These are phyloP conservation scores for Mycena sanguinolenta DNA, from an alignment of 768 basidiomycete genomes.

Conservation along the genomic window DNA sequence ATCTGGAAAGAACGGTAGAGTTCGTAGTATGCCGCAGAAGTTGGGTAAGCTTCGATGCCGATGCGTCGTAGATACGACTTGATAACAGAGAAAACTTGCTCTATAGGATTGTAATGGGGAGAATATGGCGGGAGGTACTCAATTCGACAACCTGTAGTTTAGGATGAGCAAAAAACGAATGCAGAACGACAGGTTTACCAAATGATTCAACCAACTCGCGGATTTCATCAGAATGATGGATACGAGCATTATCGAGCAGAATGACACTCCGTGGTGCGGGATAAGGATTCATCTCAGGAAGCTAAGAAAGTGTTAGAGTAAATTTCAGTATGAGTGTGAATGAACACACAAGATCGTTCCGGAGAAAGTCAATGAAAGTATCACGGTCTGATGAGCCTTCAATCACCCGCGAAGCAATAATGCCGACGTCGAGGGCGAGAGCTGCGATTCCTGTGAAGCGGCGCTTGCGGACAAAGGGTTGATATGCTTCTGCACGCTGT, in stretches of 20 bases:
- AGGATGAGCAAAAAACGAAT: not conserved
- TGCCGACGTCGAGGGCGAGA: conserved; percentile 41
- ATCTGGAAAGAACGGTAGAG: conserved; percentile 15
- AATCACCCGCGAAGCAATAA: conserved; percentile 38
- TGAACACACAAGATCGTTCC: conserved; percentile 33
- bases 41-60: not conserved
- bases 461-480: conserved; percentile 38
- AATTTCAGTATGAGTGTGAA: not conserved
- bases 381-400: conserved; percentile 38
- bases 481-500: conserved; percentile 32
- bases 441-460: conserved; percentile 38
- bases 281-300: conserved; percentile 40
- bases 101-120: conserved; percentile 48
- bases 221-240: conserved; percentile 42
- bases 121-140: conserved; percentile 49
- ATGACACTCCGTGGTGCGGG: conserved; percentile 27
- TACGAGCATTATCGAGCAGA: conserved; percentile 43
- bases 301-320: conserved; percentile 15
- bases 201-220: conserved; percentile 31
- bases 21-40: conserved; percentile 14
- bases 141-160: conserved; percentile 37
- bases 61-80: conserved; percentile 36
- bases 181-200: conserved; percentile 21
- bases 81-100: conserved; percentile 45
- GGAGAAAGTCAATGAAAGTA: conserved; percentile 35